These are phyloP conservation scores for Helicosporidium sp. DNA, from an alignment of 139 green algal species.

Conservation along the genomic window DNA sequence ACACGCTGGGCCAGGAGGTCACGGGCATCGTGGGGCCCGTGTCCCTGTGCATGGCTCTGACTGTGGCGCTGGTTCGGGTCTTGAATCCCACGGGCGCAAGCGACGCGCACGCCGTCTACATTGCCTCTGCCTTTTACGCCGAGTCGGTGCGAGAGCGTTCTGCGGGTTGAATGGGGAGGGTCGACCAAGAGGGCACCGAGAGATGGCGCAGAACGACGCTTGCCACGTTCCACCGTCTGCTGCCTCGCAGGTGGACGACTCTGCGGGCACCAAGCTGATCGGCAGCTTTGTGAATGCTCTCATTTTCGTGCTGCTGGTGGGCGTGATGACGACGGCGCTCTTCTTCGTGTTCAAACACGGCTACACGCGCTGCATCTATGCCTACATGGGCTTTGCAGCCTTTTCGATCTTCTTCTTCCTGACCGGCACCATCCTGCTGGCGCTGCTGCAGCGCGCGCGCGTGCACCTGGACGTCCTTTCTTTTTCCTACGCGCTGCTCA, in stretches of 20 bases:
- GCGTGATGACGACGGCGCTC: constrained; percentile 70
- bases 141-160: too few species aligned
- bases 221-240: too few species aligned
- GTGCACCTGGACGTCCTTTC: neutral
- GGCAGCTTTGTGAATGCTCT: constrained; percentile 75
- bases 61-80: neutral
- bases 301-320: constrained; percentile 71
- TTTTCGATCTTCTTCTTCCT: constrained; percentile 88
- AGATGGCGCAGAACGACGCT: too few species aligned
- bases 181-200: too few species aligned
- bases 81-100: neutral
- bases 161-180: too few species aligned
- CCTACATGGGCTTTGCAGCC: constrained; percentile 82
- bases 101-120: neutral
- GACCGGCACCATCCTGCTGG: constrained; percentile 39
- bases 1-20: neutral
- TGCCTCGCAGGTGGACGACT: constrained; percentile 40
- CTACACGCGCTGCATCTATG: constrained; percentile 66
- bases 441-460: constrained; percentile 21
- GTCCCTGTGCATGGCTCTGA: neutral
- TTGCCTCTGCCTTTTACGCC: neutral
- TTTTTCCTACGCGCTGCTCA: neutral
- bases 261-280: constrained; percentile 45
- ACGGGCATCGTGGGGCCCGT: neutral
- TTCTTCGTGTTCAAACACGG: constrained; percentile 79